These are phyloP conservation scores for Stropharia rugosoannulata DNA, from an alignment of 768 basidiomycete species.

Conservation along the genomic window DNA sequence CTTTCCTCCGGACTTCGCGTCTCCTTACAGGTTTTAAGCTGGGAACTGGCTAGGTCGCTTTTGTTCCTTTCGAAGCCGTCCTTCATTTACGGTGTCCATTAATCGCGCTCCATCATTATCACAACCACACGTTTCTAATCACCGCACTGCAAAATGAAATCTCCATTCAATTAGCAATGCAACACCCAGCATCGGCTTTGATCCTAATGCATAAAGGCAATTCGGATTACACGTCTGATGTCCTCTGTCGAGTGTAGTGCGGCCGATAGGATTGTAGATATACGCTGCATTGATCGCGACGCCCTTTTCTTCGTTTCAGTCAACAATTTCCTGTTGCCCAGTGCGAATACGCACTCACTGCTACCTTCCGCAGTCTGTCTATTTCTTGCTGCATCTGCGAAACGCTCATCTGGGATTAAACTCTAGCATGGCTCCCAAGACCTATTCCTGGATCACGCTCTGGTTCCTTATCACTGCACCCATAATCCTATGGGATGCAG, in stretches of 20 bases:
- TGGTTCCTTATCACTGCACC: constrained; percentile 49
- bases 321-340: background rate
- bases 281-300: background rate
- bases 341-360: background rate
- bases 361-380: constrained; percentile 12
- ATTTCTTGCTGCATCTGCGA: background rate
- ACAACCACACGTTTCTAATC: background rate
- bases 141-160: constrained; percentile 5
- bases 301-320: background rate
- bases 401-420: background rate
- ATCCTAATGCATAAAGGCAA: constrained; percentile 1
- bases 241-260: background rate
- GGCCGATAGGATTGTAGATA: background rate
- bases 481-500: constrained; percentile 71
- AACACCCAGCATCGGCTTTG: background rate
- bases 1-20: background rate
- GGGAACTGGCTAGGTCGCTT: background rate
- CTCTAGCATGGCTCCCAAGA: constrained; percentile 27
- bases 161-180: background rate
- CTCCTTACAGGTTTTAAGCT: background rate
- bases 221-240: background rate
- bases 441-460: constrained; percentile 45
- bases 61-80: background rate
- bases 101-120: background rate
- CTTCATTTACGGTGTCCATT: constrained; percentile 1